Evolutionary conservation across 2,329 filamentous ascomycete genomes (phyloP).

Genomic region (Scytalidium sp.): DNA sequence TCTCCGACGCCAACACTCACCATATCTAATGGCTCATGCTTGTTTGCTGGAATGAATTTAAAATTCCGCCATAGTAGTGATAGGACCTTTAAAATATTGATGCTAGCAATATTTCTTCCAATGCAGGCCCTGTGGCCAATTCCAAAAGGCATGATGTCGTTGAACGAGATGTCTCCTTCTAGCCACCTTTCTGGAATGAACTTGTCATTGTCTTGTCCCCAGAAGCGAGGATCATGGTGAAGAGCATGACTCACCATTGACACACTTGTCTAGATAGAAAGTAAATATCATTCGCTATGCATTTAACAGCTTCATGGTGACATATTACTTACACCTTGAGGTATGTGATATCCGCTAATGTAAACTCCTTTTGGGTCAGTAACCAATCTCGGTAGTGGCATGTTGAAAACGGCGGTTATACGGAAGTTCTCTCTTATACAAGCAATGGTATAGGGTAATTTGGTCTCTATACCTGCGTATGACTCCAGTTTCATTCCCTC

Average conservation of each 20-base stretch:
- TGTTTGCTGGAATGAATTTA: neutral
- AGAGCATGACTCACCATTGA: neutral
- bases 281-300: neutral
- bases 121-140: neutral
- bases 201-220: neutral
- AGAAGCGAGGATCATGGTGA: neutral
- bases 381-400: constrained; percentile 8
- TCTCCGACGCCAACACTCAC: neutral
- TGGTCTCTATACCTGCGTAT: neutral
- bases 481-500: neutral
- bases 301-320: too few species aligned
- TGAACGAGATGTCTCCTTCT: neutral
- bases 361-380: constrained; percentile 3
- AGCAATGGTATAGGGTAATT: constrained; percentile 47
- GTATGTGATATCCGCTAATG: constrained; percentile 9
- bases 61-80: neutral
- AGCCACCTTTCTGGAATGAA: neutral
- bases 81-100: neutral
- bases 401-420: constrained; percentile 36
- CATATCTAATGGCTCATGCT: neutral
- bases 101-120: neutral
- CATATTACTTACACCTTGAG: constrained; percentile 1
- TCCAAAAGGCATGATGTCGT: neutral
- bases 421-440: constrained; percentile 49
- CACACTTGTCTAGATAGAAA: neutral